A percentile compares a stretch with the other conserved stretches of the same genome.
Conservation (phyloP, 129 eudicot species). For the Ambrosia artemisiifolia region DNA sequence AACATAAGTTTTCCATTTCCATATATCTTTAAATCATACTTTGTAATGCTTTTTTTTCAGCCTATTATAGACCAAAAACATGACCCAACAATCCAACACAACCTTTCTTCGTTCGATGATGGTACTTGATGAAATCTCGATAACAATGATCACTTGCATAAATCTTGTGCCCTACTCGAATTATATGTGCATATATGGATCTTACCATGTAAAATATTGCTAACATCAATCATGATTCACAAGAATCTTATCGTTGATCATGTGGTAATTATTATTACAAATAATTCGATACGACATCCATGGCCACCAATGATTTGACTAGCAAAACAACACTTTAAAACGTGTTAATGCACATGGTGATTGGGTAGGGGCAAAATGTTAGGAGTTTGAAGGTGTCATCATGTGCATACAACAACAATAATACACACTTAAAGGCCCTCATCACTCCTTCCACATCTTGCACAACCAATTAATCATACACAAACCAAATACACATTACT, state of each 20-base stretch:
- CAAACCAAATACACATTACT: conserved; percentile 5
- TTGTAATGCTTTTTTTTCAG: background rate
- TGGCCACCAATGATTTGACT: conserved; percentile 36
- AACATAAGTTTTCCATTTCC: too few relatives aligned
- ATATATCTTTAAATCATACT: too few relatives aligned
- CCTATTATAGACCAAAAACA: background rate
- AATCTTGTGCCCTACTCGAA: background rate
- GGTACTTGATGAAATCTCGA: background rate
- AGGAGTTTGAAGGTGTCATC: conserved; percentile 35
- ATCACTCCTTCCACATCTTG: conserved; percentile 12
- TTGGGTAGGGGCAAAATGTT: conserved; percentile 34
- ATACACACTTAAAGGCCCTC: conserved; percentile 24
- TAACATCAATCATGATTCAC: conserved; percentile 9
- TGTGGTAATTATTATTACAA: background rate
- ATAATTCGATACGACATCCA: conserved; percentile 16
- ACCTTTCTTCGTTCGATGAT: background rate
- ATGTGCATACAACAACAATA: conserved; percentile 32
- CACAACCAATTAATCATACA: conserved; percentile 13
- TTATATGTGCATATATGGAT: background rate
- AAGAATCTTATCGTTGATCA: conserved; percentile 10
- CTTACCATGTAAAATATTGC: conserved; percentile 6
- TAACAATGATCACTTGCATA: background rate
- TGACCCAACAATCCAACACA: background rate
- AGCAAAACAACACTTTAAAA: conserved; percentile 29
- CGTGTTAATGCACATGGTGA: conserved; percentile 43